Percentiles rank a stretch among this genome's conserved stretches.
Evolutionary conservation across 129 eudicot genomes (phyloP).

Genomic region (Oenanthe sinensis): DNA sequence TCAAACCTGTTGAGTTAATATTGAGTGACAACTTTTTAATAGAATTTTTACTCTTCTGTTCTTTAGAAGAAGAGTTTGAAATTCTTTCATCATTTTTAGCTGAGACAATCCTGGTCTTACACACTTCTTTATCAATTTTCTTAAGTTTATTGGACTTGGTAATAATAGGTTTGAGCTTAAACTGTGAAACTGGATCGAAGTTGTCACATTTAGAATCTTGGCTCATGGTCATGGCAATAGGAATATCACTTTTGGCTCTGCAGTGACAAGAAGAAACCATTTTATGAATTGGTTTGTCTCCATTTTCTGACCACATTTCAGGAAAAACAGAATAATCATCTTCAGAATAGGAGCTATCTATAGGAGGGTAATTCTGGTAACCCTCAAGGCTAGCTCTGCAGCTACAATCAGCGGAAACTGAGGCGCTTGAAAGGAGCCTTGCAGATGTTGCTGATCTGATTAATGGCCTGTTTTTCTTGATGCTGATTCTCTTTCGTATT

Average conservation of each 20-base stretch:
- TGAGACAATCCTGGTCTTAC: background rate
- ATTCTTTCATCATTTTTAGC: background rate
- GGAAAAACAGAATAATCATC: constrained; percentile 18
- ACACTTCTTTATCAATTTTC: background rate
- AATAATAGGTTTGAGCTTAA: constrained; percentile 11
- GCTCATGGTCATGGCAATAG: background rate
- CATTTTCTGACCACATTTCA: constrained; percentile 12
- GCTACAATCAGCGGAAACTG: constrained; percentile 21
- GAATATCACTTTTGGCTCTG: constrained; percentile 4
- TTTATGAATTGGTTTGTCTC: background rate
- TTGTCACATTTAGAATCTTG: background rate
- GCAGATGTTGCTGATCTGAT: constrained; percentile 7
- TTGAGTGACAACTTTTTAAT: constrained; percentile 6
- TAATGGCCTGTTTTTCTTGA: constrained; percentile 9
- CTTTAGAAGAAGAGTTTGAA: background rate
- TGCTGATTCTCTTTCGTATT: constrained; percentile 26
- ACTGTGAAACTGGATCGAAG: constrained; percentile 2
- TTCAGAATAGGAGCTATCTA: constrained; percentile 16
- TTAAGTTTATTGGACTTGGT: constrained; percentile 11
- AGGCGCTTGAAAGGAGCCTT: background rate
- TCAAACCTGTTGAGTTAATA: constrained; percentile 25
- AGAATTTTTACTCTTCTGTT: constrained; percentile 17
- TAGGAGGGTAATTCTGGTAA: background rate
- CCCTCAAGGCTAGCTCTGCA: constrained; percentile 3
- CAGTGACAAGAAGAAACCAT: background rate